These are phyloP conservation scores for Ceratopteris richardii DNA, from an alignment of 75 land plant genomes.

Conservation along the genomic window DNA sequence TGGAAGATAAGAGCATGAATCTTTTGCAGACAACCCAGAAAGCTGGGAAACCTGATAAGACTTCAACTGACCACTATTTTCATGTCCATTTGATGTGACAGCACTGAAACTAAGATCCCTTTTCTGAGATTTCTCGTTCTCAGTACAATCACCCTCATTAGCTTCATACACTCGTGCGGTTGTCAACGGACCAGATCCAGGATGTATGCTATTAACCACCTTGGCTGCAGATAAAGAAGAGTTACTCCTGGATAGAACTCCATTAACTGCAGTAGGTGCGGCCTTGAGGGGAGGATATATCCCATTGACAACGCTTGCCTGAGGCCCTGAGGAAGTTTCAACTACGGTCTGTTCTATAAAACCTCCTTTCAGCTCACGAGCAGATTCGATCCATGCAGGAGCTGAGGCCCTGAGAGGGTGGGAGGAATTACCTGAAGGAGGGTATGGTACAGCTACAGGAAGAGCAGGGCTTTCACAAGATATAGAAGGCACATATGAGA, in stretches of 20 bases:
- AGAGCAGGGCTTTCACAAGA: not conserved
- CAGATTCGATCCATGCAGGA: slow-evolving; percentile 1
- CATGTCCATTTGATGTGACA: not conserved
- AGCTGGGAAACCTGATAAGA: not conserved
- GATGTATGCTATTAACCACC: not conserved
- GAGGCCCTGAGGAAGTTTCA: not conserved
- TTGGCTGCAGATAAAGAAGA: not conserved
- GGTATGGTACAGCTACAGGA: not conserved
- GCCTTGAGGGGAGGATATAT: not conserved
- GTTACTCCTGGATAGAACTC: not conserved
- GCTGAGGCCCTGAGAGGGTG: slow-evolving; percentile 1
- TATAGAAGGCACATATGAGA: not conserved
- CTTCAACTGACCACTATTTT: not conserved
- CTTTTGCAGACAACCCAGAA: not conserved
- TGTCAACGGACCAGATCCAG: not conserved
- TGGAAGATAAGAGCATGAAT: not conserved
- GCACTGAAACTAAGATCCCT: not conserved
- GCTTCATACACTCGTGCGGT: not conserved
- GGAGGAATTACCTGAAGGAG: not conserved
- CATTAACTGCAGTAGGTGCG: not conserved
- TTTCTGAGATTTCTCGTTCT: not conserved
- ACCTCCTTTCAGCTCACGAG: not conserved
- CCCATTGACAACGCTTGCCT: not conserved
- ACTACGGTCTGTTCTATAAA: too few relatives aligned
- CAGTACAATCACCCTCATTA: not conserved